Conservation (phyloP, 495 filamentous ascomycete genomes). For the Neurospora sp. region DNA sequence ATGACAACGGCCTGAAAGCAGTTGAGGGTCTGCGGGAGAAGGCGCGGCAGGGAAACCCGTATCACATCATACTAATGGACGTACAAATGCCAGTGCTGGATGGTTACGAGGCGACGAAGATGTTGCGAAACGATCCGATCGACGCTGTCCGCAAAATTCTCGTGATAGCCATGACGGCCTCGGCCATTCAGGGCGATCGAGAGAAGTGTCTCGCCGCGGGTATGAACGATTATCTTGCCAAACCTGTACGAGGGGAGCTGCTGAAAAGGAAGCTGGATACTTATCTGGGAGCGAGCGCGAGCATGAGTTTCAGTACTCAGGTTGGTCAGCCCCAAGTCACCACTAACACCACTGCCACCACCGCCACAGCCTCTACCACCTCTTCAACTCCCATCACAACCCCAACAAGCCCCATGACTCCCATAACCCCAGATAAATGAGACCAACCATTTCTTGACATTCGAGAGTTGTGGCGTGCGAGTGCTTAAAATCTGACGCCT, state of each 20-base stretch:
- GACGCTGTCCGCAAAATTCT: conserved; percentile 65
- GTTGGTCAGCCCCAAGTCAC: not conserved
- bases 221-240: conserved; percentile 94
- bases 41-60: conserved; percentile 57
- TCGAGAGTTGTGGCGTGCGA: not conserved
- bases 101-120: conserved; percentile 83
- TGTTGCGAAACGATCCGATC: conserved; percentile 64
- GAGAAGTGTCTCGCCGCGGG: conserved; percentile 87
- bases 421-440: not conserved
- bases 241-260: conserved; percentile 69
- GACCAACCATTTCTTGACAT: not conserved
- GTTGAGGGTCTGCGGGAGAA: conserved; percentile 73
- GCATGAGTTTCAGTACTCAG: conserved; percentile 9
- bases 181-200: conserved; percentile 80
- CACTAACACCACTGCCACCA: not conserved
- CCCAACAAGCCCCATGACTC: conserved; percentile 7
- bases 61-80: conserved; percentile 84
- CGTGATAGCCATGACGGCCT: conserved; percentile 90
- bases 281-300: conserved; percentile 32
- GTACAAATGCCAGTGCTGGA: conserved; percentile 92
- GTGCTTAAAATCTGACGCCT: not conserved
- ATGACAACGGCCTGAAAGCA: conserved; percentile 74
- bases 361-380: not conserved
- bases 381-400: conserved; percentile 3
- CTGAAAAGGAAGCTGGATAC: conserved; percentile 66